Conservation (phyloP, 2,329 filamentous ascomycete genomes). For the Aspergillus sp. region DNA sequence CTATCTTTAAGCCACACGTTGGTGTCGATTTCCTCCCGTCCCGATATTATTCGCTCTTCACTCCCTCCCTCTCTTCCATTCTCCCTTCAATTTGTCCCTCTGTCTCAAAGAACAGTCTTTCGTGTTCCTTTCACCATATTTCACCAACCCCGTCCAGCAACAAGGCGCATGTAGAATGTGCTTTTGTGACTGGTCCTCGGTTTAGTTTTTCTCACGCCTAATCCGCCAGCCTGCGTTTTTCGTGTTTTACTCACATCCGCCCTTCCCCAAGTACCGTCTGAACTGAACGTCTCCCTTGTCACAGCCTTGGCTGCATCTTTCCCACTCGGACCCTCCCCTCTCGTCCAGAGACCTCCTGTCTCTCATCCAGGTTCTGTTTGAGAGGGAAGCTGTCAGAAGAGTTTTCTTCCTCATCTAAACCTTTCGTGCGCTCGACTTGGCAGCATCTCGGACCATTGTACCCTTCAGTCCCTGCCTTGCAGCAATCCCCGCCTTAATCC, state of each 20-base stretch:
- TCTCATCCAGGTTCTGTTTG: slow-evolving; percentile 2
- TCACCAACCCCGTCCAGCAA: not conserved
- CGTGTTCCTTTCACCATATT: not conserved
- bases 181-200: slow-evolving; percentile 15
- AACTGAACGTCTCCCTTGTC: slow-evolving; percentile 10
- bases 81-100: slow-evolving; percentile 8
- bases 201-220: slow-evolving; percentile 17
- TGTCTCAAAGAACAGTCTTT: not conserved
- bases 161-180: slow-evolving; percentile 18
- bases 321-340: slow-evolving; percentile 11
- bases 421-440: not conserved
- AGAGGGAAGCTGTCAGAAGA: slow-evolving; percentile 3
- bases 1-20: slow-evolving; percentile 28
- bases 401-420: not conserved
- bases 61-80: slow-evolving; percentile 11
- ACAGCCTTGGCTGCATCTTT: slow-evolving; percentile 15
- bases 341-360: slow-evolving; percentile 2
- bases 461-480: slow-evolving; percentile 10
- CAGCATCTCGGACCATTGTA: slow-evolving; percentile 1
- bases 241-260: slow-evolving; percentile 6
- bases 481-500: slow-evolving; percentile 13
- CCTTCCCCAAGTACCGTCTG: slow-evolving; percentile 8
- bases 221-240: slow-evolving; percentile 2
- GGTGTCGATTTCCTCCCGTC: slow-evolving; percentile 27
- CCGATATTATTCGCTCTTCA: slow-evolving; percentile 20